These are phyloP conservation scores for Lodderomyces orthopsilosis DNA, from an alignment of 1,139 yeast species.

Conservation along the genomic window DNA sequence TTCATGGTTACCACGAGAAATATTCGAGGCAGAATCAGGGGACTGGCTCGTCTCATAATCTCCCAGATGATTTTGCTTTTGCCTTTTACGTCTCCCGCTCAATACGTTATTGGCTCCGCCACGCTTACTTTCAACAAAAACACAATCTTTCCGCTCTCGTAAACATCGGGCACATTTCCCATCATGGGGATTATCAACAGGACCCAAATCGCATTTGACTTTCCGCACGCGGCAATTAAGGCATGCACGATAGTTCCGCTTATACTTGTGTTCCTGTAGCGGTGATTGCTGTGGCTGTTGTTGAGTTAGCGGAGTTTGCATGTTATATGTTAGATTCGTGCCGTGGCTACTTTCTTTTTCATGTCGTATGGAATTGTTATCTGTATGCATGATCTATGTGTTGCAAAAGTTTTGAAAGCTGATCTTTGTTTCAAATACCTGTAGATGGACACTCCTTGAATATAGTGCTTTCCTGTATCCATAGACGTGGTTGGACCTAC, in stretches of 20 bases:
- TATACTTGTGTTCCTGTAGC: conserved; percentile 26
- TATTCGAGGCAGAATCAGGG: conserved; percentile 5
- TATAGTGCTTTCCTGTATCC: not conserved
- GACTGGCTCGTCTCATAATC: conserved; percentile 4
- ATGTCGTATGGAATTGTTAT: not conserved
- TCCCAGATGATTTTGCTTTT: conserved; percentile 1
- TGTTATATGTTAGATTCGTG: not conserved
- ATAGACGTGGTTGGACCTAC: not conserved
- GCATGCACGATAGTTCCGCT: conserved; percentile 79
- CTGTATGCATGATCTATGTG: not conserved
- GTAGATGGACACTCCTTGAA: not conserved
- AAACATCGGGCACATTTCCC: conserved; percentile 87
- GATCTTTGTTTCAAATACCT: not conserved
- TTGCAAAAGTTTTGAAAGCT: not conserved
- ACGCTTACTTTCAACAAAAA: conserved; percentile 63
- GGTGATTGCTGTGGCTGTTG: not conserved
- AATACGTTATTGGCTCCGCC: conserved; percentile 53
- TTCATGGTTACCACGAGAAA: not conserved
- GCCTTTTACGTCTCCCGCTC: conserved; percentile 32
- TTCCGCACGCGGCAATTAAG: conserved; percentile 78
- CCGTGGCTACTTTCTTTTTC: not conserved
- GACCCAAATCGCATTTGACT: conserved; percentile 82
- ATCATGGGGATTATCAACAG: conserved; percentile 65
- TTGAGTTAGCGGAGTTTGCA: not conserved
- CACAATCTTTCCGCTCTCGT: conserved; percentile 78